Evolutionary conservation across 352 stramenopile genomes (phyloP).

Genomic region (Globisporangium heterothallicum): DNA sequence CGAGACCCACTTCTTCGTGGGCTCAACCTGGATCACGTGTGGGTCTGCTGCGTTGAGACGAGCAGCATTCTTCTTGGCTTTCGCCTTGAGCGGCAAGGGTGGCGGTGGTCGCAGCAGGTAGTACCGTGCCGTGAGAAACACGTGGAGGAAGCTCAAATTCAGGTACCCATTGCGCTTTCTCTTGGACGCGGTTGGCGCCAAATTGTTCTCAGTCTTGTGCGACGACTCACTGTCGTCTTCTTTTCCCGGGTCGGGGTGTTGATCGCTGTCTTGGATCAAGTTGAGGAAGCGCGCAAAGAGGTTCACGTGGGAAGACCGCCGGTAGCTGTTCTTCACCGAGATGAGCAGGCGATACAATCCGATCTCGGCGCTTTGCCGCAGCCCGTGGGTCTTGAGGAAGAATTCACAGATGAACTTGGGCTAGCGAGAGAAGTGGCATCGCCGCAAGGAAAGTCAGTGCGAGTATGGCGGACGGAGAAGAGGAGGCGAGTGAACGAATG

Average conservation of each 20-base stretch:
- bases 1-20: slow-evolving; percentile 49
- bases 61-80: neutral
- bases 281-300: slow-evolving; percentile 68
- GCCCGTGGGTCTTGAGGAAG: slow-evolving; percentile 61
- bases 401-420: slow-evolving; percentile 65
- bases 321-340: slow-evolving; percentile 55
- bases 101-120: slow-evolving; percentile 34
- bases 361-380: slow-evolving; percentile 61
- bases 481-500: neutral
- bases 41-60: neutral
- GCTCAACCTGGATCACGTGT: slow-evolving; percentile 51
- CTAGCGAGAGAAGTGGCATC: too few relatives aligned
- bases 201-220: neutral
- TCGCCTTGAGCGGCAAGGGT: slow-evolving; percentile 4
- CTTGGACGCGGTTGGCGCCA: slow-evolving; percentile 7
- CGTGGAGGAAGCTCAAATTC: slow-evolving; percentile 56
- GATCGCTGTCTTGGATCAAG: slow-evolving; percentile 21
- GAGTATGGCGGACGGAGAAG: neutral
- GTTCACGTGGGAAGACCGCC: slow-evolving; percentile 41
- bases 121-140: slow-evolving; percentile 53
- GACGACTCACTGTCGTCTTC: neutral
- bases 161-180: slow-evolving; percentile 30
- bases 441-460: neutral
- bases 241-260: too few relatives aligned
- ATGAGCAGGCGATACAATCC: slow-evolving; percentile 66